Base-by-base conservation (phyloP, 2,329 filamentous ascomycete genomes). In the Microascus cirrosus region DNA sequence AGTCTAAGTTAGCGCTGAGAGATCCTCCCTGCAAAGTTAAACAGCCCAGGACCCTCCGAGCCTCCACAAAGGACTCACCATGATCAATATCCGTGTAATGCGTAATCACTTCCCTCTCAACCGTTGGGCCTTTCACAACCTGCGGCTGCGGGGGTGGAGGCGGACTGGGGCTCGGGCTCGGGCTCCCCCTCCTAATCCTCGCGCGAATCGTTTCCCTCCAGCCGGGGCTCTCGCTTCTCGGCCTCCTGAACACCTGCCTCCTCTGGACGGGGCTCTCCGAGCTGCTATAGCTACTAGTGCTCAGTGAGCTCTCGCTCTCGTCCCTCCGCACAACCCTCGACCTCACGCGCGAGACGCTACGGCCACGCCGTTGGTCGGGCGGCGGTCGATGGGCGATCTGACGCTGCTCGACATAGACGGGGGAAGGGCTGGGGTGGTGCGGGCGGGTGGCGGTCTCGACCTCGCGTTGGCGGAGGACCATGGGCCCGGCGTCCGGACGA, bases 41-140 rank as follows among this genome's bases (percentile, higher is more conserved):
- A 20, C 20, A 20, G 20, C 12, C 13, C 6, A 20, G 45, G 3
- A 20, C n/a, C 2, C n/a, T 2, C 51, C 39, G 59, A 15, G 54
- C 55, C 24, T 45, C 39, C 3, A 13, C 12, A 45, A 18, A 32
- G 28, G 36, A 70, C 83, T 68, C 76, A 90, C 89, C 91, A 72
- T 95, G 90, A 67, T 95, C 89, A 64, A 95, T 87, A 67, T 93
- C 88, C 59, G 86, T 82, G 68, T 94, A 93, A 71, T 94, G 89
- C 0, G 90, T 95, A 63, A 95, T 92, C 59, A 95, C 85, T 68
- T 96, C 89, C 66, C 93, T 84, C 71, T 93, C 89, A 64, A 95
- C 90, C 1, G 86, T 87, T 36, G 90, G 90, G 22, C 86, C 85
- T 50, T 84, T 81, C 65, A 94, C 85, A 52, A 87, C 78, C 62